phyloP scores from a whole-genome alignment of 305 asterid genomes.

The Lippia alba region DNA sequence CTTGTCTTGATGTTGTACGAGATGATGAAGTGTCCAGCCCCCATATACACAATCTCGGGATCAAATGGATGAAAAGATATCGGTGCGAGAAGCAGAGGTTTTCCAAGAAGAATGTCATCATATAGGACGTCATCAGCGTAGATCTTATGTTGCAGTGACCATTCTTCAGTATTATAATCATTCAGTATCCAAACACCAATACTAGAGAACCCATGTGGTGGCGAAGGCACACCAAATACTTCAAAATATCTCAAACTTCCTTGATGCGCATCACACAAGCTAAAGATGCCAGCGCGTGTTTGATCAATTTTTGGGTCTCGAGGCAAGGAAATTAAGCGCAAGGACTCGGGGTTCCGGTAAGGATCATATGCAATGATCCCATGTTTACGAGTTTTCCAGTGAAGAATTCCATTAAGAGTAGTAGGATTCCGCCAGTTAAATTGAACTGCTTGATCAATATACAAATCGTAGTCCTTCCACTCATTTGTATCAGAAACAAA shows the following conservation, averaged over 20 bases:
- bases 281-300: not conserved
- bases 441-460: not conserved
- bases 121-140: not conserved
- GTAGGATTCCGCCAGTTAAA: not conserved
- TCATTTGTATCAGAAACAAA: slow-evolving; percentile 1
- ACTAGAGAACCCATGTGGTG: not conserved
- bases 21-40: not conserved
- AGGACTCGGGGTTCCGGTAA: not conserved
- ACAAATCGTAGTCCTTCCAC: slow-evolving; percentile 8
- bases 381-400: not conserved
- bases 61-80: slow-evolving; percentile 12
- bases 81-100: not conserved
- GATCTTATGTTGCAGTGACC: slow-evolving; percentile 18
- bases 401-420: slow-evolving; percentile 5
- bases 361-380: slow-evolving; percentile 15
- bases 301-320: not conserved
- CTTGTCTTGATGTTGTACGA: slow-evolving; percentile 8
- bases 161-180: slow-evolving; percentile 1
- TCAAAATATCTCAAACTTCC: slow-evolving; percentile 10
- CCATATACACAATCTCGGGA: not conserved
- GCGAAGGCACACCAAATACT: not conserved
- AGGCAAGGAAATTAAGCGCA: slow-evolving; percentile 13
- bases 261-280: not conserved
- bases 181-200: slow-evolving; percentile 5
- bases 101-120: not conserved